Evolutionary conservation across 2,329 filamentous ascomycete species (phyloP).

Genomic region (Coniochaeta sp.): DNA sequence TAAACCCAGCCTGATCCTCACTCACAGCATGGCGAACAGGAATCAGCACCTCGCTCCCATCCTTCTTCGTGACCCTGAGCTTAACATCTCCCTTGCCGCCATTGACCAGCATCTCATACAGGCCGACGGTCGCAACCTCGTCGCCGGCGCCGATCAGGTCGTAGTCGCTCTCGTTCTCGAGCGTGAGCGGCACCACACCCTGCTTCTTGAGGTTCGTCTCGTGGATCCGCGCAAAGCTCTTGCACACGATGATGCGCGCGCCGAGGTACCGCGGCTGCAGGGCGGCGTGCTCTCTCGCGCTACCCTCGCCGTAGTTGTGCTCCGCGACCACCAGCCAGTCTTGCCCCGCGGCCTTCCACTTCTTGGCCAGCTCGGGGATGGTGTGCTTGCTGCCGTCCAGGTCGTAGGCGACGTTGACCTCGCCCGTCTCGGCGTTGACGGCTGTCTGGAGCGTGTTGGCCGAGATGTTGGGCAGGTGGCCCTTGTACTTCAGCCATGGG

Average conservation of each 20-base stretch:
- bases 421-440: conserved; percentile 82
- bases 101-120: conserved; percentile 72
- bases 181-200: conserved; percentile 89
- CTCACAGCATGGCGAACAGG: conserved; percentile 82
- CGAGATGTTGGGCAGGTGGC: conserved; percentile 94
- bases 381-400: conserved; percentile 64
- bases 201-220: conserved; percentile 96
- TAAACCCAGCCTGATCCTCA: conserved; percentile 84
- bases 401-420: conserved; percentile 91
- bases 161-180: conserved; percentile 83
- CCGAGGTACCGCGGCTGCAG: conserved; percentile 79
- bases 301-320: conserved; percentile 93
- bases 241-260: conserved; percentile 72
- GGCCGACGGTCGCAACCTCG: conserved; percentile 70
- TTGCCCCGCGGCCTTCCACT: conserved; percentile 68
- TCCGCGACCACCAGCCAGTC: conserved; percentile 95
- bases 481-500: conserved; percentile 98
- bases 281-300: conserved; percentile 79
- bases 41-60: conserved; percentile 60
- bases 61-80: conserved; percentile 56
- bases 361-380: conserved; percentile 79
- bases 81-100: conserved; percentile 72
- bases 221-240: conserved; percentile 81
- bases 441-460: conserved; percentile 97
- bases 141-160: conserved; percentile 78